These are phyloP conservation scores for Trichoderma sp. DNA, from an alignment of 2,329 filamentous ascomycete species.

Conservation along the genomic window DNA sequence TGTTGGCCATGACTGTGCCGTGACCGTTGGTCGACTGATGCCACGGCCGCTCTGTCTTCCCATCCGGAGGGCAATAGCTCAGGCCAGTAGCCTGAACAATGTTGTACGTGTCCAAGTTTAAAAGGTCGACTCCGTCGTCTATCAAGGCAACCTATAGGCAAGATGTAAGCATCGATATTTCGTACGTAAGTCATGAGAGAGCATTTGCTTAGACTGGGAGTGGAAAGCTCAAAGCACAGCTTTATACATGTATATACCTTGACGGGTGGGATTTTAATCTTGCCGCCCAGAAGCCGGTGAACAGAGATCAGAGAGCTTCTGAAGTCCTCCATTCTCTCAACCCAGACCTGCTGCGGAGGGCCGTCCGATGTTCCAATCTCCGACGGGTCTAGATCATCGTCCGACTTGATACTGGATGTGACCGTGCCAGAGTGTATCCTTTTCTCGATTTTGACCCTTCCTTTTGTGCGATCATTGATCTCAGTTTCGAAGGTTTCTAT, in stretches of 20 bases:
- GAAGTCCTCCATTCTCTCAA: not conserved
- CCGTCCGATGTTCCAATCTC: not conserved
- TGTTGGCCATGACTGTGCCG: slow-evolving; percentile 1
- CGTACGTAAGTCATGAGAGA: too few species aligned
- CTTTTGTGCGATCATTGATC: not conserved
- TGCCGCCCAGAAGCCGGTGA: not conserved
- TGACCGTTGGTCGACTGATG: not conserved
- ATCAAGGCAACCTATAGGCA: not conserved
- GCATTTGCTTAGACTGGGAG: too few species aligned
- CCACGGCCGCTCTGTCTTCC: not conserved
- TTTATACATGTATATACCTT: not conserved
- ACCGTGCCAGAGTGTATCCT: not conserved
- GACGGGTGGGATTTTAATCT: not conserved
- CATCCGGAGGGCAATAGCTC: not conserved
- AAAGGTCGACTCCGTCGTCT: not conserved
- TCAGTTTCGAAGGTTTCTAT: not conserved
- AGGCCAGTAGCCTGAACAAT: not conserved
- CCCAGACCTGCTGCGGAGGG: not conserved
- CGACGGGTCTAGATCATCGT: not conserved
- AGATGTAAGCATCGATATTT: not conserved
- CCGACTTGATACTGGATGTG: not conserved
- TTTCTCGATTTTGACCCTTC: not conserved
- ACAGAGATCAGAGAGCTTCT: not conserved
- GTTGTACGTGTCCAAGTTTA: not conserved
- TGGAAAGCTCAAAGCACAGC: not conserved